Percentiles rank a stretch among this genome's conserved stretches.
Conservation (phyloP, 768 basidiomycete genomes). For the Ramaria rubella region DNA sequence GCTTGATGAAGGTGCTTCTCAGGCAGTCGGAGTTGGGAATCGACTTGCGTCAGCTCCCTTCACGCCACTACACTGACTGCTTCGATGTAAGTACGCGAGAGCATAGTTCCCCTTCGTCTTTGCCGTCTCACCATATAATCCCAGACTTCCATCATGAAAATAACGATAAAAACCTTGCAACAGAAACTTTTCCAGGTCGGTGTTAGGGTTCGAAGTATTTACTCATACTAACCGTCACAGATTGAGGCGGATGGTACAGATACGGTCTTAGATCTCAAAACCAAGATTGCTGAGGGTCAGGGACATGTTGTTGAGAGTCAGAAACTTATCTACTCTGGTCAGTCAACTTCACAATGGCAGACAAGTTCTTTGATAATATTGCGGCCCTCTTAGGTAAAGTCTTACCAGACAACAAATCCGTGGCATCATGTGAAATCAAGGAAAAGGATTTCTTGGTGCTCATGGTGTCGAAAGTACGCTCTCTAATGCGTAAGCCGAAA, state of each 20-base stretch:
- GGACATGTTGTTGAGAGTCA: constrained; percentile 68
- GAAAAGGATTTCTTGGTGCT: constrained; percentile 99
- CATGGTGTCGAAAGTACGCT: constrained; percentile 89
- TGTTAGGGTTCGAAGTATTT: background rate
- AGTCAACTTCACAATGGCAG: constrained; percentile 11
- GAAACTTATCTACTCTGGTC: constrained; percentile 95
- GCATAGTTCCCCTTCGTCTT: background rate
- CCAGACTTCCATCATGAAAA: constrained; percentile 72
- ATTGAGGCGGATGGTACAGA: constrained; percentile 73
- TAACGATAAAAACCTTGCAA: constrained; percentile 92
- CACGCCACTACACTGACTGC: constrained; percentile 2
- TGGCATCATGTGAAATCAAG: constrained; percentile 86
- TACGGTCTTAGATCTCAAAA: constrained; percentile 73
- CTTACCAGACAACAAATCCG: constrained; percentile 77
- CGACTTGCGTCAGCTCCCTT: constrained; percentile 1
- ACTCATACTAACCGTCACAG: constrained; percentile 27
- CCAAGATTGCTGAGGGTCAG: constrained; percentile 71
- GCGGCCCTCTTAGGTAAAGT: constrained; percentile 66
- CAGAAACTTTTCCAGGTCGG: constrained; percentile 82
- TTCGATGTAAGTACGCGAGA: background rate
- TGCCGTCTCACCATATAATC: background rate
- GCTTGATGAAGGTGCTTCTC: background rate
- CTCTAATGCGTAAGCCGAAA: background rate
- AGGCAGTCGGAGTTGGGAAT: background rate
- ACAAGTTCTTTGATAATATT: constrained; percentile 1